phyloP scores from a whole-genome alignment of 192 early-diverging fungal species.

The Linnemannia zychae region DNA sequence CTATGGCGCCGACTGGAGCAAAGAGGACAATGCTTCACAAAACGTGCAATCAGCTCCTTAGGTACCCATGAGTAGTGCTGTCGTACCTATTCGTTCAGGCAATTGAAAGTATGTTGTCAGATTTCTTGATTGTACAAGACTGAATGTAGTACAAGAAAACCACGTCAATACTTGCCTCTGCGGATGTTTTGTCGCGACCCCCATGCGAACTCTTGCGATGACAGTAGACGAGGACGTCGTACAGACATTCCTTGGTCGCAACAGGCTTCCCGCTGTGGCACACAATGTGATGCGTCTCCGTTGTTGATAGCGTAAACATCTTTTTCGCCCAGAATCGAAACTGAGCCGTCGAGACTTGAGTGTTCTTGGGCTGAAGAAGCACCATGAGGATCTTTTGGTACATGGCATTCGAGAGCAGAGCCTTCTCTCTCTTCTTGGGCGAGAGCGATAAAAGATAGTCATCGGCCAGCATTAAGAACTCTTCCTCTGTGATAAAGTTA shows the following conservation, averaged over 20 bases:
- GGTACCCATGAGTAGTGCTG: slow-evolving; percentile 57
- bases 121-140: not conserved
- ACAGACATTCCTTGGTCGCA: slow-evolving; percentile 61
- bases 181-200: slow-evolving; percentile 64
- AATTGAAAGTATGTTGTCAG: not conserved
- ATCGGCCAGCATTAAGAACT: slow-evolving; percentile 54
- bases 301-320: slow-evolving; percentile 57
- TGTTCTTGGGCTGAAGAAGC: slow-evolving; percentile 59
- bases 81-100: slow-evolving; percentile 28
- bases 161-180: slow-evolving; percentile 39
- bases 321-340: slow-evolving; percentile 67
- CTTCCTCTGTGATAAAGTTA: slow-evolving; percentile 54
- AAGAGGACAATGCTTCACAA: slow-evolving; percentile 55
- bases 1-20: slow-evolving; percentile 54
- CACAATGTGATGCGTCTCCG: slow-evolving; percentile 34
- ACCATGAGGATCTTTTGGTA: slow-evolving; percentile 59
- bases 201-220: slow-evolving; percentile 62
- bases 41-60: slow-evolving; percentile 58
- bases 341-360: slow-evolving; percentile 60
- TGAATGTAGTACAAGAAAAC: not conserved
- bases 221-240: slow-evolving; percentile 57
- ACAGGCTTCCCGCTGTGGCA: slow-evolving; percentile 62
- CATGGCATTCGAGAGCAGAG: slow-evolving; percentile 53
- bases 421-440: slow-evolving; percentile 65
- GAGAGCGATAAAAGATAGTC: slow-evolving; percentile 57